Evolutionary conservation across 2,329 filamentous ascomycete species (phyloP).

Genomic region (Colletotrichum sp.): DNA sequence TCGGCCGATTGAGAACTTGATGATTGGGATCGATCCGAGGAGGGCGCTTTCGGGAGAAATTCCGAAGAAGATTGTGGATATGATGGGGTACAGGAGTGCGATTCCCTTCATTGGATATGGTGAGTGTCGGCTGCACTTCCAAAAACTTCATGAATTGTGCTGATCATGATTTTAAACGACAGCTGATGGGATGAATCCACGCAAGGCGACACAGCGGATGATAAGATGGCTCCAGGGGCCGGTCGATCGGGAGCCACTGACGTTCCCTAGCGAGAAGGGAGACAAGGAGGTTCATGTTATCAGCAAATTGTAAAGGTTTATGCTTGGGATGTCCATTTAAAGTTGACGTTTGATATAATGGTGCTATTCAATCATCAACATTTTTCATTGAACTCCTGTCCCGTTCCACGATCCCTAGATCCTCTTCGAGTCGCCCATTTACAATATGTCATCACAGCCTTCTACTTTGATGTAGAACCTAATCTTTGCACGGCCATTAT

Average conservation of each 20-base stretch:
- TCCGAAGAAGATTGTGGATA: constrained; percentile 25
- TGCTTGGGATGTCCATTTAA: neutral
- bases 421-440: too few relatives aligned
- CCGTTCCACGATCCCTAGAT: too few relatives aligned
- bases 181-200: neutral
- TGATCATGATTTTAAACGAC: neutral
- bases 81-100: constrained; percentile 28
- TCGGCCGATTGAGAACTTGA: constrained; percentile 39
- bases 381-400: too few relatives aligned
- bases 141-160: too few relatives aligned
- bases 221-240: neutral
- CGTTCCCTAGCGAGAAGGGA: neutral
- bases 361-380: neutral
- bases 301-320: neutral
- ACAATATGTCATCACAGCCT: too few relatives aligned
- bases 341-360: neutral
- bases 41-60: constrained; percentile 17
- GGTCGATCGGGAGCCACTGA: neutral
- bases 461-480: too few relatives aligned
- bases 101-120: constrained; percentile 26
- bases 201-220: neutral
- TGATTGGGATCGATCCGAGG: constrained; percentile 33
- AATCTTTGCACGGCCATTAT: neutral
- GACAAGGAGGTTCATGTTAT: neutral
- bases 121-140: neutral